Base-by-base conservation (phyloP, 345 rosid species). In the Hibiscus mutabilis region DNA sequence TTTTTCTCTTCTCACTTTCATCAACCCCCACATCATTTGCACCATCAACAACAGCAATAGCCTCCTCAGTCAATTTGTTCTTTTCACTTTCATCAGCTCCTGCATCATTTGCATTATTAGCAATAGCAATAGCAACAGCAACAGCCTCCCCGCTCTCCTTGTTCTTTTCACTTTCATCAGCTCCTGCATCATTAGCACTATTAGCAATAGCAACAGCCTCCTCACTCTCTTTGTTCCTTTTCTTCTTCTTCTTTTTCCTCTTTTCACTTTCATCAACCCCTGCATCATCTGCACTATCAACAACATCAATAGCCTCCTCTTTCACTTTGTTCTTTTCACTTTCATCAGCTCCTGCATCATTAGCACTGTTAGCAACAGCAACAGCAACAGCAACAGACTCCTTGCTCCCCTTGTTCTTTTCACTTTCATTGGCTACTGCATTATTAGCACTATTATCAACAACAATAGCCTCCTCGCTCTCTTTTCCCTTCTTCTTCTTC, bases 401-500 rank as follows among this genome's bases (percentile, higher is more conserved):
- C 37, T 79, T 85, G 0, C 24, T 53, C 12, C 8, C 24, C 1
- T 53, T 18, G 9, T 6, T n/a, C 56, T 52, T 53, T 53, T 18
- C 58, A 53, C 22, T 8, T 19, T 53, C 58, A 53, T 7, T 21
- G 10, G 80, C 84, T 69, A 74, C 75, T 14, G 69, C 76, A 19
- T 79, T 86, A 72, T 70, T 77, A 68, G 76, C 84, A 0, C 78
- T 85, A 60, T 83, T 78, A 22, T 72, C 83, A 69, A 53, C 65
- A 40, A 35, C 70, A 21, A 46, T 70, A 6, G 66, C 83, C 72
- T 81, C 94, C 33, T 76, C 74, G n/a, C 87, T 66, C 86, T 88
- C 73, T 86, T 85, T 67, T 86, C 86, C 85, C 87, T 89, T 80
- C 86, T 86, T 69, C 88, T 91, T 64, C 80, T n/a, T 49, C 53